These are phyloP conservation scores for Xylariaceae sp. DNA, from an alignment of 2,329 filamentous ascomycete species.

Conservation along the genomic window DNA sequence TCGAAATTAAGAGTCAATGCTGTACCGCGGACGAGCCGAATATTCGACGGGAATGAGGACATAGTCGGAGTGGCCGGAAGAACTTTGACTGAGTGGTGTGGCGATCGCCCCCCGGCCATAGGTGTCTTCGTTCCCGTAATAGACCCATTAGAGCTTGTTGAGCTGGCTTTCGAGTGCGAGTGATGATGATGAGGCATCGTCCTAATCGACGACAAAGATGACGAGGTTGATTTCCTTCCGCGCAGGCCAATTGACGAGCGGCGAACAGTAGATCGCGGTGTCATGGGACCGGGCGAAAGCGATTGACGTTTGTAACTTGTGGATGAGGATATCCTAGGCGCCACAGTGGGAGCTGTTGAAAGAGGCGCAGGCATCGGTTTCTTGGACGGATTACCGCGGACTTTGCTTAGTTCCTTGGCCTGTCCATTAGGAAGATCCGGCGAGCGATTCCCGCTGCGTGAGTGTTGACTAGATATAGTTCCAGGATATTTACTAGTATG, in stretches of 20 bases:
- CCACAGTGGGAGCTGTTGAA: slow-evolving; percentile 41
- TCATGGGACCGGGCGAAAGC: slow-evolving; percentile 84
- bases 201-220: slow-evolving; percentile 90
- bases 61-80: slow-evolving; percentile 85
- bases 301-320: slow-evolving; percentile 74
- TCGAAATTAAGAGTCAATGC: slow-evolving; percentile 62
- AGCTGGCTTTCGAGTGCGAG: slow-evolving; percentile 92
- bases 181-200: slow-evolving; percentile 85
- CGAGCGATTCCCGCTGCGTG: slow-evolving; percentile 55
- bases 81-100: slow-evolving; percentile 93
- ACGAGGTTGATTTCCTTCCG: slow-evolving; percentile 94
- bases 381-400: slow-evolving; percentile 31
- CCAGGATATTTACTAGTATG: slow-evolving; percentile 65
- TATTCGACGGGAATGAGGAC: slow-evolving; percentile 79
- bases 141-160: slow-evolving; percentile 82
- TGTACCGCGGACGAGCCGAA: slow-evolving; percentile 76
- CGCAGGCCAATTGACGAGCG: slow-evolving; percentile 83
- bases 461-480: slow-evolving; percentile 45
- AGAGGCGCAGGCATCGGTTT: slow-evolving; percentile 39
- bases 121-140: slow-evolving; percentile 73
- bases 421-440: slow-evolving; percentile 61
- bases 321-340: slow-evolving; percentile 48
- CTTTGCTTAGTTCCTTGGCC: slow-evolving; percentile 41
- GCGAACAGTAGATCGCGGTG: slow-evolving; percentile 84
- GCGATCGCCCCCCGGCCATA: slow-evolving; percentile 70